Conservation (phyloP, 1,284 basidiomycete genomes). For the Paramarasmius palmivorus region DNA sequence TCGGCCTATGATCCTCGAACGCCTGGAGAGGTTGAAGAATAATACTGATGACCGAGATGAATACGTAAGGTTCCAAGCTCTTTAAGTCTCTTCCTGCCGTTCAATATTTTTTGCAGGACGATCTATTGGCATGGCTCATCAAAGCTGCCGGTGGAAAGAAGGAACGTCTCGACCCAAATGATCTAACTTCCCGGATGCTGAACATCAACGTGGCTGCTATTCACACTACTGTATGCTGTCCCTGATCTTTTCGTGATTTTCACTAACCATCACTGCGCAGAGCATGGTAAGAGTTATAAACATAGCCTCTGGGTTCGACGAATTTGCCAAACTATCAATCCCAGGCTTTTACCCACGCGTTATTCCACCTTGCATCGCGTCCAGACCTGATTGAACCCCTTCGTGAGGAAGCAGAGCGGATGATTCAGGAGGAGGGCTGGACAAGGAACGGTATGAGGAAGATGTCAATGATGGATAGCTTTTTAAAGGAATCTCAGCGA, state of each 20-base stretch:
- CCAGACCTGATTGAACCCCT: conserved; percentile 31
- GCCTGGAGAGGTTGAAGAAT: conserved; percentile 32
- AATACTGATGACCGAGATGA: conserved; percentile 39
- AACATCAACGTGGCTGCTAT: conserved; percentile 36
- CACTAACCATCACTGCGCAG: neutral
- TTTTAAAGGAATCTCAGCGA: conserved; percentile 32
- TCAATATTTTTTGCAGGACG: conserved; percentile 26
- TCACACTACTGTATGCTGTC: conserved; percentile 24
- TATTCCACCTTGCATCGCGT: conserved; percentile 32
- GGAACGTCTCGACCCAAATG: conserved; percentile 21
- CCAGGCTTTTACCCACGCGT: conserved; percentile 29
- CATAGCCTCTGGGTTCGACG: neutral
- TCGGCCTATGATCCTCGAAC: conserved; percentile 36
- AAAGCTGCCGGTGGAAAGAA: conserved; percentile 21
- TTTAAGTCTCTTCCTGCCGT: neutral
- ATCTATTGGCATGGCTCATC: conserved; percentile 36
- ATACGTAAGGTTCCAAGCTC: conserved; percentile 26
- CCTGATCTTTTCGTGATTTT: neutral
- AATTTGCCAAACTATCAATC: neutral
- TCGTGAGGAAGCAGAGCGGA: conserved; percentile 32
- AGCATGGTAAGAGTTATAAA: neutral
- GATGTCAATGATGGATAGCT: conserved; percentile 37
- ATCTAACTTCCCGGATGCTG: conserved; percentile 30
- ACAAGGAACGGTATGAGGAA: conserved; percentile 30
- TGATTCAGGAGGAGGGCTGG: conserved; percentile 32